Conservation (phyloP, 225 moss, liverwort and hornwort species). For the Asterella californica region DNA sequence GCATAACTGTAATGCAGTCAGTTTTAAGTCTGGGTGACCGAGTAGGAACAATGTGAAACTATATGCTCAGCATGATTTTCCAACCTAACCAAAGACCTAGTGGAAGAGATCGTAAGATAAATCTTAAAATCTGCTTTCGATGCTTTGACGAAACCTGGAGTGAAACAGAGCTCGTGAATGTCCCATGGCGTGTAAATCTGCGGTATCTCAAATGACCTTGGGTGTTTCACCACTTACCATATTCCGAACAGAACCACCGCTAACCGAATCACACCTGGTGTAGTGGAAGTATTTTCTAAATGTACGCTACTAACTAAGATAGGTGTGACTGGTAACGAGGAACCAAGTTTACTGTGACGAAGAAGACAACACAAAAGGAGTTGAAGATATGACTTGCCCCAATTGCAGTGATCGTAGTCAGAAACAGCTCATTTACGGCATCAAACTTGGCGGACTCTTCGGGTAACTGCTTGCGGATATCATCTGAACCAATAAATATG, state of each 20-base stretch:
- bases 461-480: constrained; percentile 70
- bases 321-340: neutral
- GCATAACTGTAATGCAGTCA: too few relatives aligned
- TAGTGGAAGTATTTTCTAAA: neutral
- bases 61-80: too few relatives aligned
- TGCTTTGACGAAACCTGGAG: too few relatives aligned
- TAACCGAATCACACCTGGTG: neutral
- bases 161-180: too few relatives aligned
- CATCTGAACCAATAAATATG: constrained; percentile 77
- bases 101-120: too few relatives aligned
- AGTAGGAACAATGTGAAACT: too few relatives aligned
- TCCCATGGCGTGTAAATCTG: neutral
- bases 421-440: constrained; percentile 52
- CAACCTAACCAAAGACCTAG: too few relatives aligned
- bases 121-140: too few relatives aligned
- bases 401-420: constrained; percentile 43
- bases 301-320: neutral
- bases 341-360: neutral
- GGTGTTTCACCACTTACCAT: neutral
- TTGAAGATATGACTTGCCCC: constrained; percentile 34
- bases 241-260: neutral
- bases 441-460: constrained; percentile 71
- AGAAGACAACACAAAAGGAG: neutral
- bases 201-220: neutral
- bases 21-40: too few relatives aligned